Evolutionary conservation across 2,329 filamentous ascomycete species (phyloP), one percentile per base, ranked within the genome.

Genomic region (Dothideomycetes sp.): DNA sequence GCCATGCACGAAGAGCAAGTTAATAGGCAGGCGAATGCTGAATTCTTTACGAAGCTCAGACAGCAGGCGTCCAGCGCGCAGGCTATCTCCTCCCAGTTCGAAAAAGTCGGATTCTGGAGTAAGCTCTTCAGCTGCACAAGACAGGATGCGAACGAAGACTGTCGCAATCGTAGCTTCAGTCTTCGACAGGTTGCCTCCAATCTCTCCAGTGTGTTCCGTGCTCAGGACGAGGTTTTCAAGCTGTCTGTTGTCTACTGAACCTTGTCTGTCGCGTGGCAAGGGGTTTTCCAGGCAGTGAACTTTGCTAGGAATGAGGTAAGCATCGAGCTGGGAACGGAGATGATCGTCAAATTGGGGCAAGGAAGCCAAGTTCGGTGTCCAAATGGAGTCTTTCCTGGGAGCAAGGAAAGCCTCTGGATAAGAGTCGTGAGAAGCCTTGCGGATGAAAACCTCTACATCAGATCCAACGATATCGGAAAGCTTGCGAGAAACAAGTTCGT

Each of bases 51-150:
- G 64, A 3, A 76, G 58, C 2, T 59, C 55, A 1, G 72, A 73
- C 5, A 73, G 56, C 1, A 77, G 60, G 24, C 62, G 62, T 2
- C 72, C 73, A 22, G 72, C 72, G 15, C 61, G 61, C 34, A 77
- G 59, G 27, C 69, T 73, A 47, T 75, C 70, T 14, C 73, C 71
- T 4, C 71, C 71, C 12, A 72, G 58, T 10, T 60, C 58, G 47
- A 73, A 73, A 48, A 74, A 73, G 49, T 73, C 68, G 0, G 65
- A 64, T 2, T 61, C 51, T 0, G 50, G 44, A 1, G 56, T 49
- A 10, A 73, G 55, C 2, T 69, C 63, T 3, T 53, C 51, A 1
- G 55, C 48, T 1, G 58, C 51, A 10, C 64, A 57, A 3, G 58
- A 56, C 9, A 75, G 57, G 2, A 72, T 59, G 3, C 62, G 52